A percentile compares a stretch with the other conserved stretches of the same genome.
phyloP scores from a whole-genome alignment of 192 early-diverging fungal species.

The Coemansia sp. region DNA sequence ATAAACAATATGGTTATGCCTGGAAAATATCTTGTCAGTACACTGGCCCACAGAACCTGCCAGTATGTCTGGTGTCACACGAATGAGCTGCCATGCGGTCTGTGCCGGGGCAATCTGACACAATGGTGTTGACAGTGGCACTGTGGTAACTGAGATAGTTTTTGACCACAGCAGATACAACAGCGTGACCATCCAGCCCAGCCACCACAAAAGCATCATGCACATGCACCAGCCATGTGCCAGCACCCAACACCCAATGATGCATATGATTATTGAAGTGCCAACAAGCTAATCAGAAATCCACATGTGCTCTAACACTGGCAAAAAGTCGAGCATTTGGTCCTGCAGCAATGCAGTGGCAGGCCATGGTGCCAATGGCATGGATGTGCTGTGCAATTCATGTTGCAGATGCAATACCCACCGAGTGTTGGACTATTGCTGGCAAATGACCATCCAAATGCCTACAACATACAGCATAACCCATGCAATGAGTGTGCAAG shows the following conservation, averaged over 20 bases:
- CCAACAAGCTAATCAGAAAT: conserved; percentile 58
- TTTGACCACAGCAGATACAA: conserved; percentile 59
- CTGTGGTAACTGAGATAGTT: conserved; percentile 58
- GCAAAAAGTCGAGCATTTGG: conserved; percentile 54
- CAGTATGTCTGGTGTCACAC: conserved; percentile 50
- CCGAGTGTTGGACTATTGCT: conserved; percentile 54
- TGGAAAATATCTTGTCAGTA: conserved; percentile 66
- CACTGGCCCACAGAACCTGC: conserved; percentile 56
- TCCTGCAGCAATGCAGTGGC: conserved; percentile 43
- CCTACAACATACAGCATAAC: conserved; percentile 37
- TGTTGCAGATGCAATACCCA: conserved; percentile 29
- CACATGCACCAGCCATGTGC: conserved; percentile 56
- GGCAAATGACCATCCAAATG: conserved; percentile 55
- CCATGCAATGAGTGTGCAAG: conserved; percentile 33
- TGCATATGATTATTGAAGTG: conserved; percentile 43
- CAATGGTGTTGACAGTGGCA: conserved; percentile 52
- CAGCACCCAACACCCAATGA: conserved; percentile 42
- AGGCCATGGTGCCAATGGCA: conserved; percentile 27
- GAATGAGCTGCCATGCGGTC: conserved; percentile 48
- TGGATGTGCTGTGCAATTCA: background rate
- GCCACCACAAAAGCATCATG: conserved; percentile 54
- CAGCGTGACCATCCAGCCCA: conserved; percentile 56
- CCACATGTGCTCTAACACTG: conserved; percentile 41
- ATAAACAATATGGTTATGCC: conserved; percentile 60
- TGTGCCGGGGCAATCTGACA: conserved; percentile 51